Evolutionary conservation across 164 flowering plant species (phyloP).

Genomic region (Berberis vulgaris): DNA sequence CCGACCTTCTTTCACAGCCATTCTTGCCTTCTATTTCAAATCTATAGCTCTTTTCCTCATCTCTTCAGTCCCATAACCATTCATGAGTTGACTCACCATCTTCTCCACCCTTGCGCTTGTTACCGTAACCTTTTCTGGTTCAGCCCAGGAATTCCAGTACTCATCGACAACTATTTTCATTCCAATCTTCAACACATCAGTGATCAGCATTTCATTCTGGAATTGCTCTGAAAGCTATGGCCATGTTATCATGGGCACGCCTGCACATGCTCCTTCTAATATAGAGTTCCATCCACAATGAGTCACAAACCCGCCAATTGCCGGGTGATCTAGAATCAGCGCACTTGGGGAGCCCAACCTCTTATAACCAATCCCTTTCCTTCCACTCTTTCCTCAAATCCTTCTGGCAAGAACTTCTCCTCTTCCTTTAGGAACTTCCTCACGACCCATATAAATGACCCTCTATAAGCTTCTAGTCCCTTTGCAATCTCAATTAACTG

Average conservation of each 20-base stretch:
- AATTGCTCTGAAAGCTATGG: not conserved
- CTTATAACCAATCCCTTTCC: slow-evolving; percentile 6
- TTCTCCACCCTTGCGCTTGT: not conserved
- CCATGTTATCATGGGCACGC: slow-evolving; percentile 1
- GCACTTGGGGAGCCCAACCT: slow-evolving; percentile 9
- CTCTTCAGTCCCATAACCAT: not conserved
- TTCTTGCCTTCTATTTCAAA: not conserved
- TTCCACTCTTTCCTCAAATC: slow-evolving; percentile 5
- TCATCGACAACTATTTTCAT: not conserved
- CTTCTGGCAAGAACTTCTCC: slow-evolving; percentile 4
- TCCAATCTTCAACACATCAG: not conserved
- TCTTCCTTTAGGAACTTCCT: not conserved
- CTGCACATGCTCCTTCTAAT: not conserved
- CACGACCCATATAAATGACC: slow-evolving; percentile 5
- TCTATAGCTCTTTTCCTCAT: not conserved
- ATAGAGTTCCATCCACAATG: slow-evolving; percentile 12
- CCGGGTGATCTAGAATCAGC: slow-evolving; percentile 3
- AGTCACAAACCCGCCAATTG: slow-evolving; percentile 9
- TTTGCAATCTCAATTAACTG: slow-evolving; percentile 3
- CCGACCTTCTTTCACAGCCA: not conserved
- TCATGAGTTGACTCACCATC: not conserved
- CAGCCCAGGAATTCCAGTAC: not conserved
- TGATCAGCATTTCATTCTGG: not conserved
- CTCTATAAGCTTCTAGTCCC: slow-evolving; percentile 4
- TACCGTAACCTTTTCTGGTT: not conserved